phyloP scores from a whole-genome alignment of 371 early-diverging fungal species.

The Rhizopus arrhizus region DNA sequence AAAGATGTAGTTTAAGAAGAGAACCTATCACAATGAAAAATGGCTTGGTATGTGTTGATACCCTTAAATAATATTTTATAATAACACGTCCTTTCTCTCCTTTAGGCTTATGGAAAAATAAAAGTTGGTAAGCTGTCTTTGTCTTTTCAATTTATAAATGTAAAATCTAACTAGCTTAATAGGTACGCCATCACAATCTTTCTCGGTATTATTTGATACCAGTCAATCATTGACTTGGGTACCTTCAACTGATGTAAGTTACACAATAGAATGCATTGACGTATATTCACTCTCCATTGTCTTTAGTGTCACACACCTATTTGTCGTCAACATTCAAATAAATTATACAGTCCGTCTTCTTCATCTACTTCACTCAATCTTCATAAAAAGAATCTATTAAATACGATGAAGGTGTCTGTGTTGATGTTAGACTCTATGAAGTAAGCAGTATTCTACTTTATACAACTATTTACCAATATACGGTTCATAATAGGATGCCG shows the following conservation, averaged over 20 bases:
- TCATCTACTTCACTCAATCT: conserved; percentile 46
- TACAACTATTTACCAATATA: too few species aligned
- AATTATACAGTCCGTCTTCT: conserved; percentile 31
- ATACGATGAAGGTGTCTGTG: conserved; percentile 42
- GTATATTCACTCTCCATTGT: neutral
- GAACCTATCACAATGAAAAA: conserved; percentile 39
- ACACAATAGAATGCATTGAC: neutral
- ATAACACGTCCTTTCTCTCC: conserved; percentile 1
- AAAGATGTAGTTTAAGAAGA: conserved; percentile 31
- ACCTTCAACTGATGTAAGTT: conserved; percentile 36
- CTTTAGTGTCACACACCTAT: conserved; percentile 41
- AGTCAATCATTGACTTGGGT: conserved; percentile 49
- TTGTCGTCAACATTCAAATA: conserved; percentile 30
- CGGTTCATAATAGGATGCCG: conserved; percentile 35
- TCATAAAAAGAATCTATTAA: conserved; percentile 39
- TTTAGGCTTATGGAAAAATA: conserved; percentile 28
- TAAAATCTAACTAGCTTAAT: neutral
- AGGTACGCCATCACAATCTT: conserved; percentile 49
- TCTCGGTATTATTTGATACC: conserved; percentile 47
- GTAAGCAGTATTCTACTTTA: conserved; percentile 20
- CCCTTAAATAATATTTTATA: neutral
- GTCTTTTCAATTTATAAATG: conserved; percentile 1
- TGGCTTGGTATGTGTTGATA: conserved; percentile 39
- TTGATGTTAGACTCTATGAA: conserved; percentile 44
- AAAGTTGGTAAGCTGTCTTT: conserved; percentile 28